phyloP scores from a whole-genome alignment of 805 yeast genomes.

The Spathaspora sp. region DNA sequence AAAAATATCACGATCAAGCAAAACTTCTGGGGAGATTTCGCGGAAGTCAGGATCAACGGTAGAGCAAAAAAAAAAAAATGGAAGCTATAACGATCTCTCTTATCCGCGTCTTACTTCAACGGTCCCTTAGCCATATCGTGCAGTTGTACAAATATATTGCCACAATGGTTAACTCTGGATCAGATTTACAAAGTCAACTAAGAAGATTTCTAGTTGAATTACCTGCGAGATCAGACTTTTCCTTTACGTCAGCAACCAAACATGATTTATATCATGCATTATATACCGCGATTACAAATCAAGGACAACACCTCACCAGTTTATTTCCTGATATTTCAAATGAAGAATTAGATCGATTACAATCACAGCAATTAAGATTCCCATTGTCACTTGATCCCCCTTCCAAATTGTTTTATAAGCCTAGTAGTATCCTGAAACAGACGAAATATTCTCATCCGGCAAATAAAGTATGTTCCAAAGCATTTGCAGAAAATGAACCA shows the following conservation, averaged over 20 bases:
- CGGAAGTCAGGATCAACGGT: too few relatives aligned
- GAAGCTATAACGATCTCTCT: too few relatives aligned
- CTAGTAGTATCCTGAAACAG: neutral
- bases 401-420: constrained; percentile 12
- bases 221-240: constrained; percentile 16
- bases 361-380: constrained; percentile 1
- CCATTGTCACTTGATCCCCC: constrained; percentile 5
- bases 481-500: constrained; percentile 58
- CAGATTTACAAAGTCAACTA: constrained; percentile 7
- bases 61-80: too few relatives aligned
- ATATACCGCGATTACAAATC: constrained; percentile 30
- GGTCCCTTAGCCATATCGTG: neutral
- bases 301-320: constrained; percentile 30
- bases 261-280: constrained; percentile 24
- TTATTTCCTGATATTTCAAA: constrained; percentile 31
- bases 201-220: constrained; percentile 24
- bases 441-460: constrained; percentile 39
- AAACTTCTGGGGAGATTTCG: too few relatives aligned
- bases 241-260: constrained; percentile 8
- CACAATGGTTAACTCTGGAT: neutral
- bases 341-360: constrained; percentile 12
- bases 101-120: neutral
- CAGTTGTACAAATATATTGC: too few relatives aligned
- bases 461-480: constrained; percentile 67
- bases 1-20: too few relatives aligned